A percentile compares a stretch with the other conserved stretches of the same genome.
These are phyloP conservation scores for Colletotrichum noveboracense DNA, from an alignment of 2,329 filamentous ascomycete species.

Conservation along the genomic window DNA sequence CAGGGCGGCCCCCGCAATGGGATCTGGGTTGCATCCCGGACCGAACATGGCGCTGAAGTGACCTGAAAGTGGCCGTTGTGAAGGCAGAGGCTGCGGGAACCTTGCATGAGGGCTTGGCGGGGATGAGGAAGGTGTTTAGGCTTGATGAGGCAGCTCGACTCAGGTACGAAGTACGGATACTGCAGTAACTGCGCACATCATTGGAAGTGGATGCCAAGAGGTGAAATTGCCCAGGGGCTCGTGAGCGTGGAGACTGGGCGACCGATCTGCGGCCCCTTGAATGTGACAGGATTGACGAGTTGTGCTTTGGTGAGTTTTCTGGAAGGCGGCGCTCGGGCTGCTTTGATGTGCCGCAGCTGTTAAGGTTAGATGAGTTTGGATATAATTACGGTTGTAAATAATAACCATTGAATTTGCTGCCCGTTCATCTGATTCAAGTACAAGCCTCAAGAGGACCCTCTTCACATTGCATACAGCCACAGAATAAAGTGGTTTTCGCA, in stretches of 20 bases:
- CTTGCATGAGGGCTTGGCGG: background rate
- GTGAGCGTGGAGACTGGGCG: background rate
- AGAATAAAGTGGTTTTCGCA: background rate
- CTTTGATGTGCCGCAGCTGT: background rate
- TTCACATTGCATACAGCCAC: background rate
- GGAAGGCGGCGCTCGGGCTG: background rate
- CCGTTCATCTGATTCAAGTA: background rate
- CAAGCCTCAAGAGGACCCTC: background rate
- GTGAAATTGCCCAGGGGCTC: background rate
- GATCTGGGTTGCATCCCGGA: background rate
- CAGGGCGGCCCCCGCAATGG: background rate
- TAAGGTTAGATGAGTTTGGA: background rate
- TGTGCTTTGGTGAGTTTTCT: background rate
- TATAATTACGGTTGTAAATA: background rate
- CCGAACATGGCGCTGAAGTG: background rate
- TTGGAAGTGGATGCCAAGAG: background rate
- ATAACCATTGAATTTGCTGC: background rate
- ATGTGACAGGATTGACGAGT: background rate
- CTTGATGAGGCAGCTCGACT: slow-evolving; percentile 3
- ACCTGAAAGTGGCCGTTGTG: background rate
- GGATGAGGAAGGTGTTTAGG: slow-evolving; percentile 1
- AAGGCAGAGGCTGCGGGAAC: background rate
- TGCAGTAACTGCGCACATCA: background rate
- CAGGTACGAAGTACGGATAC: background rate
- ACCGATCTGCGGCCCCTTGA: background rate